Conservation (phyloP, 2,329 filamentous ascomycete species). For the Penicillium corylophilum region DNA sequence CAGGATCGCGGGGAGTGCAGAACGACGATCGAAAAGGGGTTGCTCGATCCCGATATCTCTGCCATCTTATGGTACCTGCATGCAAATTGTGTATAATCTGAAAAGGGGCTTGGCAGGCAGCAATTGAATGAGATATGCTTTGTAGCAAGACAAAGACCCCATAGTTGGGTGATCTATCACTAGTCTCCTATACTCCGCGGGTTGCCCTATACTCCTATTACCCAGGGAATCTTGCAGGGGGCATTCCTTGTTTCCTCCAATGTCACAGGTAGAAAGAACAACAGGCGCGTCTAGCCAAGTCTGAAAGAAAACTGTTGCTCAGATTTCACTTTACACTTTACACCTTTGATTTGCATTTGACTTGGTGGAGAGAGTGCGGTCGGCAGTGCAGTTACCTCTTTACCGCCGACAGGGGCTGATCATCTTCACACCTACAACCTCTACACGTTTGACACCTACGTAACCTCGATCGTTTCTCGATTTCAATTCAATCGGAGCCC, state of each 20-base stretch:
- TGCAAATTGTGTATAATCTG: background rate
- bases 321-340: background rate
- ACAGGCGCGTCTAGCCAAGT: background rate
- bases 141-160: background rate
- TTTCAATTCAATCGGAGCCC: slow-evolving; percentile 21
- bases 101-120: background rate
- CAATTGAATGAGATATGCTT: background rate
- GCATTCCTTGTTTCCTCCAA: background rate
- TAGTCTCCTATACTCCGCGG: background rate
- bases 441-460: background rate
- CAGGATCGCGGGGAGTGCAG: slow-evolving; percentile 25
- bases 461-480: slow-evolving; percentile 10
- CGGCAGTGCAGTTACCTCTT: slow-evolving; percentile 25
- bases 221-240: background rate
- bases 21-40: slow-evolving; percentile 21
- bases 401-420: slow-evolving; percentile 25
- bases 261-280: slow-evolving; percentile 7
- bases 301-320: background rate
- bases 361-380: slow-evolving; percentile 9
- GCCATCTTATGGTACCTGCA: slow-evolving; percentile 13
- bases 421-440: background rate
- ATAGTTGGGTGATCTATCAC: background rate
- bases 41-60: slow-evolving; percentile 1
- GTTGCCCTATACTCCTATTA: background rate
- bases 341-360: background rate